Base-by-base conservation (phyloP, 176 grass and related monocot species). In the Lolium perenne region DNA sequence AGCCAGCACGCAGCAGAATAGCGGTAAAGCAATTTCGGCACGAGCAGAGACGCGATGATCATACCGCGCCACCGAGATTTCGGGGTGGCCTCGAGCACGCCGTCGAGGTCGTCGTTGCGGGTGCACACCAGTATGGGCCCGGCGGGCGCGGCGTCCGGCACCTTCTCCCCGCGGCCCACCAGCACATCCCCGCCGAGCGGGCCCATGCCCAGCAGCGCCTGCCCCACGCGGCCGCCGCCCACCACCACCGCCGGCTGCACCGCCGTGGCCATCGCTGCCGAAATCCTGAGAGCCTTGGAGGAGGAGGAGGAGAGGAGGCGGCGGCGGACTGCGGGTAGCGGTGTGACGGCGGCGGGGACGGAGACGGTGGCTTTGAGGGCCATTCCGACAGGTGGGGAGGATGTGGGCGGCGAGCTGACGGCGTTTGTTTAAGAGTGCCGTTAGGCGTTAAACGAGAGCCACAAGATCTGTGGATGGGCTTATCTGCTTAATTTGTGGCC, bases 81-180 rank as follows among this genome's bases (percentile, higher is more conserved):
- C 2, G 96, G 95, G 7, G 93, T 98, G 86, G 86, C 77, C 48
- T 90, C 93, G 6, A 98, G 95, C 75, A 98, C 95, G 25, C 87
- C 86, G 78, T 98, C 95, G 38, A 98, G 88, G 88, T 98, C 95
- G 79, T 98, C 95, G 79, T 98, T 98, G 80, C 95, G 93, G 47
- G 95, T 98, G 86, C 95, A 98, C 17, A 98, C 95, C 0, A 98
- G 51, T 45, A 98, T 87, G 35, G 93, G 93, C 17, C 95, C 91
- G 1, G 91, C 83, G 2, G 90, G 83, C 43, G 87, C 79, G 4
- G 85, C 79, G 3, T 72, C 79, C 29, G 96, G 91, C 10, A 95
- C 86, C 91, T 76, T 84, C 51, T 95, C 86, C 8, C 93, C 90
- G 47, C 93, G 84, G 59, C 96, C 90, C 56, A 98, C 78, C 3